phyloP scores from a whole-genome alignment of 2,329 filamentous ascomycete genomes.

The Mycosphaerella arachidis region DNA sequence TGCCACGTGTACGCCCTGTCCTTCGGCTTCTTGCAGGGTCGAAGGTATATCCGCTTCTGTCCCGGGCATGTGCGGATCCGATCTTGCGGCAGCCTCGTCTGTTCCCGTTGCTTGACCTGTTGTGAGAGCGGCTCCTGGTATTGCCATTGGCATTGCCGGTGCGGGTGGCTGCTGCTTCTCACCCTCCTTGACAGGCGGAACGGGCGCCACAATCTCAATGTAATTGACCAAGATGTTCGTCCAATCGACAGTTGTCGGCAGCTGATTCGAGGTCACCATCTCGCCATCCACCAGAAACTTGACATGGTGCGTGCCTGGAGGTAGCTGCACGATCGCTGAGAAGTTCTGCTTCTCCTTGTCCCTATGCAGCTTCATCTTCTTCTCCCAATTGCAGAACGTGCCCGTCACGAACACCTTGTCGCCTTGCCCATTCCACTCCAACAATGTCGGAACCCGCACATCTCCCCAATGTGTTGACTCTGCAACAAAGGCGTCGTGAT shows the following conservation, averaged over 20 bases:
- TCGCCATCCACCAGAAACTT: constrained; percentile 93
- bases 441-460: constrained; percentile 73
- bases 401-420: constrained; percentile 95
- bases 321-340: constrained; percentile 73
- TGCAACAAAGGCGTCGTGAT: constrained; percentile 64
- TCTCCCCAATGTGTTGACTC: constrained; percentile 58
- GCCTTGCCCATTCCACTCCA: constrained; percentile 75
- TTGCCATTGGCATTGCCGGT: constrained; percentile 30
- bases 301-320: constrained; percentile 91
- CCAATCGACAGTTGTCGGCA: constrained; percentile 95
- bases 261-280: constrained; percentile 80
- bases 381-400: constrained; percentile 96
- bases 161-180: constrained; percentile 23
- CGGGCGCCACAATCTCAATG: constrained; percentile 65
- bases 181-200: constrained; percentile 16
- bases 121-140: constrained; percentile 27
- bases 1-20: constrained; percentile 11
- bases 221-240: constrained; percentile 98
- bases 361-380: constrained; percentile 80
- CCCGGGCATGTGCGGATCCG: constrained; percentile 35
- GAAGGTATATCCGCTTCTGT: constrained; percentile 19
- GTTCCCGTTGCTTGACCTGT: constrained; percentile 21
- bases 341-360: constrained; percentile 56
- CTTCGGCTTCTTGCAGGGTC: constrained; percentile 18
- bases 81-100: constrained; percentile 41